Percentiles rank a stretch among this genome's conserved stretches.
phyloP scores from a whole-genome alignment of 441 rosid species.

The Euphorbia celastroides region DNA sequence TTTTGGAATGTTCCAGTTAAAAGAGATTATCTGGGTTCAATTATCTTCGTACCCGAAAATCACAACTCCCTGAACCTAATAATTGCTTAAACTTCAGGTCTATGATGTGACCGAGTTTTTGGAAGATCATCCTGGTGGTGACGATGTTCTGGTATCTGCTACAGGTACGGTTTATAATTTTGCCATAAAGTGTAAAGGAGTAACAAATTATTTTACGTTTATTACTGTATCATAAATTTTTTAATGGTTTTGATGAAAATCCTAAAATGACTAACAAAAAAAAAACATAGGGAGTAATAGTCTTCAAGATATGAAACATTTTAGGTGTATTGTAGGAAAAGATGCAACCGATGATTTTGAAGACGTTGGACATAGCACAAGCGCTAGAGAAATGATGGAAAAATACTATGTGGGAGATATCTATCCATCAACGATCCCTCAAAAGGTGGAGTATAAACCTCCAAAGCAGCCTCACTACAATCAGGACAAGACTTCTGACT shows the following conservation, averaged over 20 bases:
- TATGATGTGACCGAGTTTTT: slow-evolving; percentile 80
- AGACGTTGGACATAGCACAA: slow-evolving; percentile 80
- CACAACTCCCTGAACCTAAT: not conserved
- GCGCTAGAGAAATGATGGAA: slow-evolving; percentile 74
- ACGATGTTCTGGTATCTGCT: slow-evolving; percentile 74
- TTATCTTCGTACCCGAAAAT: not conserved
- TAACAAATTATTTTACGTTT: too few relatives aligned
- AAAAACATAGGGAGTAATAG: not conserved
- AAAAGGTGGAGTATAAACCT: slow-evolving; percentile 42
- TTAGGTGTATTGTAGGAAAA: slow-evolving; percentile 42
- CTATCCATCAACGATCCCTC: slow-evolving; percentile 45
- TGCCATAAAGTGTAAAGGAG: too few relatives aligned
- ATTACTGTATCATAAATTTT: too few relatives aligned
- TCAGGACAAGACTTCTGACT: slow-evolving; percentile 65
- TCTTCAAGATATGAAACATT: not conserved
- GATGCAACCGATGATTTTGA: slow-evolving; percentile 87
- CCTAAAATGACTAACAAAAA: too few relatives aligned
- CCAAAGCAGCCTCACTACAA: slow-evolving; percentile 53
- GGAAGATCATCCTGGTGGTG: slow-evolving; percentile 98
- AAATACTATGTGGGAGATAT: slow-evolving; percentile 68
- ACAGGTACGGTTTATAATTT: slow-evolving; percentile 37
- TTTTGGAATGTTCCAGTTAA: too few relatives aligned
- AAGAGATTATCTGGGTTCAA: too few relatives aligned
- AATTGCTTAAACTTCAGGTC: slow-evolving; percentile 35
- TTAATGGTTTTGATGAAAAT: too few relatives aligned